Evolutionary conservation across 768 basidiomycete species (phyloP), one percentile per base, ranked within the genome.

Genomic region (Amanita rubescens): DNA sequence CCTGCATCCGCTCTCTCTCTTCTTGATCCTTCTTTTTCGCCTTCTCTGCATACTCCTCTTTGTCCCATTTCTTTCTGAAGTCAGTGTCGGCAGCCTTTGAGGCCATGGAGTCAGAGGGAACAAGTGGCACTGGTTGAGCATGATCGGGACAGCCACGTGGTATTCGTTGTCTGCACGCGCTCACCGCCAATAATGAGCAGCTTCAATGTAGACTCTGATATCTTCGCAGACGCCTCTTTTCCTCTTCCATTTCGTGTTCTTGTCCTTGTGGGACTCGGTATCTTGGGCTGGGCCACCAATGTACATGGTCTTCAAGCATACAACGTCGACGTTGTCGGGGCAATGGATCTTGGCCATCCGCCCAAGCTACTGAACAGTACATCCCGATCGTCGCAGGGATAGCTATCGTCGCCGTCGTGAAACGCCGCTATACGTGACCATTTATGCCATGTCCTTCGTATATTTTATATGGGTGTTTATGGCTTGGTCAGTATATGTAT

Each of bases 231-330:
- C 50, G 71, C 76, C 34, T 69, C 71, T 17, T 88, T 95, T 64
- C 95, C 96, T 10, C 77, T 99, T 1, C 95, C 96, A 0, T 97
- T 93, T 66, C 88, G 96, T 57, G 90, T 92, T 22, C 78, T 96
- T 54, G 78, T 81, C 59, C 76, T 96, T 54, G 75, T 81, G 51
- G 87, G 89, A 17, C 60, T 90, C 32, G 94, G 91, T 10, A 79
- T 94, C 52, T 71, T 95, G 3, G 85, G 85, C 57, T 99, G 95
- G 94, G 93, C 93, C 0, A 82, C 85, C 32, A 99, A 98, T 68
- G 70, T 98, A 6, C 94, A 98, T 67, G 80, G 88, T 46, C 81
- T 98, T 43, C 74, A 85, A 58, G 59, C 75, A 10, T 72, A 86
- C 14, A 85, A 87, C 19, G 69, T 98, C 37, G 93, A 99, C 66